phyloP scores from a whole-genome alignment of 305 asterid genomes.

The Euphrasia arctica region DNA sequence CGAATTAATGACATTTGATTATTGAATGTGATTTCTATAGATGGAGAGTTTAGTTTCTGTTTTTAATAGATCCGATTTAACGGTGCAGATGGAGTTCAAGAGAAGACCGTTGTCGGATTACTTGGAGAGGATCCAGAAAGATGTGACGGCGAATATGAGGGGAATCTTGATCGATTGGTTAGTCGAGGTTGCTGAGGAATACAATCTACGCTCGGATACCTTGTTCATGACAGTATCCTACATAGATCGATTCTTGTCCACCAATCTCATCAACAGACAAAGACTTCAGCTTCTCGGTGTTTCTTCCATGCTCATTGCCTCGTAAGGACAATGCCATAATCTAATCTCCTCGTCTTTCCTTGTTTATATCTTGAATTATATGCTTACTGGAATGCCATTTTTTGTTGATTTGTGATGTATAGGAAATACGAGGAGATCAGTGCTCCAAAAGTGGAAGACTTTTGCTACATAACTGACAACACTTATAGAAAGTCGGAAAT shows the following conservation, averaged over 20 bases:
- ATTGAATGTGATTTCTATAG: background rate
- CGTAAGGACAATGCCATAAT: conserved; percentile 35
- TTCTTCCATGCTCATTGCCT: conserved; percentile 95
- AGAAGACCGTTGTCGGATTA: conserved; percentile 69
- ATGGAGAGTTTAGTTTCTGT: background rate
- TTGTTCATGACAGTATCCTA: conserved; percentile 60
- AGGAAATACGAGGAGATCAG: conserved; percentile 92
- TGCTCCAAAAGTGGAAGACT: conserved; percentile 74
- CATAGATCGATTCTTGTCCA: conserved; percentile 63
- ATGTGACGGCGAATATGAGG: conserved; percentile 75
- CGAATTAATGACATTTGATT: background rate
- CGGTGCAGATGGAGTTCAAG: conserved; percentile 52
- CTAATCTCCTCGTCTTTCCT: background rate
- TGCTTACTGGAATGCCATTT: background rate
- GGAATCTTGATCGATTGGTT: conserved; percentile 86
- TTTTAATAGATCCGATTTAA: background rate
- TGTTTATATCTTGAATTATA: background rate
- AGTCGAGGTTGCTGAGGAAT: conserved; percentile 90
- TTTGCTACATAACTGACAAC: conserved; percentile 75
- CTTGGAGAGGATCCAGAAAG: conserved; percentile 69
- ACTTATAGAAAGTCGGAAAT: conserved; percentile 59
- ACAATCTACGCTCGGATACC: conserved; percentile 74
- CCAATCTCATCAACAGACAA: conserved; percentile 44
- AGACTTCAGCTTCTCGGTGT: conserved; percentile 91
- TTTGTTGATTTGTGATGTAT: conserved; percentile 16